phyloP scores from a whole-genome alignment of 208 protist genomes.

The Acanthamoeba culbertsoni region DNA sequence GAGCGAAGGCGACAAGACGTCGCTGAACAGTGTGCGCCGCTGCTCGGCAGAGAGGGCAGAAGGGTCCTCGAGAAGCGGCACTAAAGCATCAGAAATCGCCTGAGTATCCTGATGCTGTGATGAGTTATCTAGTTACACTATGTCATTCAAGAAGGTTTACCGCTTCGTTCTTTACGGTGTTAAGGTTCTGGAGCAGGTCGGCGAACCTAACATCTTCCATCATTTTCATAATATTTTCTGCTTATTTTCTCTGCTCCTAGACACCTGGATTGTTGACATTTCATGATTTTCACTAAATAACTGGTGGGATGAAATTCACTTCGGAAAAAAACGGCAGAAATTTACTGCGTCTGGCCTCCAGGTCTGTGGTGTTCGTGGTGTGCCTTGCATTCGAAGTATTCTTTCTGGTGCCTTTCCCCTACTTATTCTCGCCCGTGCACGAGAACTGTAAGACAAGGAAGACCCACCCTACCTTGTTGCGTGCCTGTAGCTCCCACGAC shows the following conservation, averaged over 20 bases:
- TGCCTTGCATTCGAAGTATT: too few species aligned
- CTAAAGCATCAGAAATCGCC: not conserved
- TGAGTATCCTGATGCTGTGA: too few species aligned
- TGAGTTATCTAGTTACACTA: not conserved
- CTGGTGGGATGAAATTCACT: not conserved
- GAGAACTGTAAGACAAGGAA: too few species aligned
- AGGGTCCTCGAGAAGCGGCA: not conserved
- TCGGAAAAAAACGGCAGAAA: not conserved
- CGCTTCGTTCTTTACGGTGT: not conserved
- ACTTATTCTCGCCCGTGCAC: too few species aligned
- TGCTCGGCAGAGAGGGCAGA: not conserved
- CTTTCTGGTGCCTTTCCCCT: too few species aligned
- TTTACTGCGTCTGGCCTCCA: too few species aligned
- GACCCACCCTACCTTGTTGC: too few species aligned
- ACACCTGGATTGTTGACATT: too few species aligned
- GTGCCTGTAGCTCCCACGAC: too few species aligned
- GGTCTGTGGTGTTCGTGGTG: too few species aligned
- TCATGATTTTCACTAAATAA: not conserved
- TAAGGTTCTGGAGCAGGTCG: not conserved
- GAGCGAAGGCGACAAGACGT: not conserved
- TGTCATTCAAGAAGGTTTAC: not conserved
- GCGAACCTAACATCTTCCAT: not conserved
- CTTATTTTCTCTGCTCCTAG: too few species aligned
- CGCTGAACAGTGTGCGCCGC: not conserved
- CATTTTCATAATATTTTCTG: not conserved